A percentile compares a stretch with the other conserved stretches of the same genome.
Conservation (phyloP, 306 rosid genomes). For the Cucumis sativus region DNA sequence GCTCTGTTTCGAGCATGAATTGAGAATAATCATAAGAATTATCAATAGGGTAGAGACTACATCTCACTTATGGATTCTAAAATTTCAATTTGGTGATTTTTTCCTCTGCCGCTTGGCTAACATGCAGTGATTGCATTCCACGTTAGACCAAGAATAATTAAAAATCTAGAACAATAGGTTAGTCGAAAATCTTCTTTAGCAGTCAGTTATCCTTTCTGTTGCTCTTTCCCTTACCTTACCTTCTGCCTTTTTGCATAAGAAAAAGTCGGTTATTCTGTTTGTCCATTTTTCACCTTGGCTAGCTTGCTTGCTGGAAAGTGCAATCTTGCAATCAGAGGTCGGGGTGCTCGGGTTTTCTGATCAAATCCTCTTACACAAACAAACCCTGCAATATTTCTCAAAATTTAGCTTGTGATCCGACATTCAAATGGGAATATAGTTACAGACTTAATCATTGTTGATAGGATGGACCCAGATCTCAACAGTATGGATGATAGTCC, state of each 20-base stretch:
- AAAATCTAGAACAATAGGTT: conserved; percentile 3
- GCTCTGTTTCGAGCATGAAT: conserved; percentile 18
- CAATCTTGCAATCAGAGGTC: conserved; percentile 68
- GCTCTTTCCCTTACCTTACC: not conserved
- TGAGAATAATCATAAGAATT: conserved; percentile 2
- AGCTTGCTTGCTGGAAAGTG: conserved; percentile 75
- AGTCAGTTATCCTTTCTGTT: not conserved
- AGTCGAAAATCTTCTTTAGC: conserved; percentile 7
- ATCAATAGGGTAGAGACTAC: conserved; percentile 7
- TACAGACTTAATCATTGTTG: not conserved
- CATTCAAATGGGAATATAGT: not conserved
- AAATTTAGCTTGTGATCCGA: not conserved
- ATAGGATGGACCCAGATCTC: not conserved
- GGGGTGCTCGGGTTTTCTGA: conserved; percentile 47
- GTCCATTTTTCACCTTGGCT: conserved; percentile 10
- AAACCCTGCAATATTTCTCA: conserved; percentile 33
- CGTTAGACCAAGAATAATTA: conserved; percentile 7
- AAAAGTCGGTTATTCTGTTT: not conserved
- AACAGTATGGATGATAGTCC: not conserved
- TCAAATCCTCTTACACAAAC: conserved; percentile 90
- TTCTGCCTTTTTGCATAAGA: not conserved
- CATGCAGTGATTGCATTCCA: conserved; percentile 19
- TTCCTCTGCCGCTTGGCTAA: conserved; percentile 18
- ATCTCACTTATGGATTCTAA: conserved; percentile 10
- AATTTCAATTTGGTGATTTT: not conserved